Evolutionary conservation across 2,329 filamentous ascomycete genomes (phyloP), one percentile per base, ranked within the genome.

Genomic region (Fonsecaea pedrosoi): DNA sequence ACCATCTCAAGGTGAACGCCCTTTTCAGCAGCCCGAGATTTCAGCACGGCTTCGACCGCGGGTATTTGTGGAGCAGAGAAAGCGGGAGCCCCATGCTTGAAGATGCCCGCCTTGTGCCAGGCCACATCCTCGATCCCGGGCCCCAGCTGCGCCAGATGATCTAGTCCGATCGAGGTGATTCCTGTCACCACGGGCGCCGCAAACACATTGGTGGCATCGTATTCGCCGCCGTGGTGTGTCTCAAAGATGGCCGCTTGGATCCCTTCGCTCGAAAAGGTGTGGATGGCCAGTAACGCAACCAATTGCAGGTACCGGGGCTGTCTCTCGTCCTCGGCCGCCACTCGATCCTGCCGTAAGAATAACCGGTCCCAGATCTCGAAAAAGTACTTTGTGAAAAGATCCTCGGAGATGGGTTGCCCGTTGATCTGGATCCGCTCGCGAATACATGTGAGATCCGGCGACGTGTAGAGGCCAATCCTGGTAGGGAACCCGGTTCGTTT

Each of bases 141-240:
- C 9, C 93, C 93, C 40, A 97, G 82, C 84, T 96, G 88, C 2
- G 85, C 87, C 0, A 90, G 88, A 77, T 97, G 94, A 73, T 97
- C 93, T 67, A 96, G 89, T 4, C 92, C 93, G 50, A 97, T 77
- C 73, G 89, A 92, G n/a, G 92, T 89, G 34, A 97, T 88, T 0
- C 90, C 91, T 0, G 88, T 86, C 1, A 88, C 89, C 5, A 87
- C 89, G 0, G 92, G 90, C 12, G 86, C 84, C 7, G 84, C 81
- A 7, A 98, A 78, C 18, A 97, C 86, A 75, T 98, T 98, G 9
- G 94, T 99, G 21, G 90, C 90, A 75, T 97, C 94, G 74, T 93
- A 92, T 79, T 96, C 92, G 56, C 94, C 94, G 13, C 94, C 94
- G 70, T 98, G 95, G 0, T 94, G 94, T 74, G 92, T 96, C 79